Evolutionary conservation across 2,329 filamentous ascomycete genomes (phyloP), one percentile per base, ranked within the genome.

Genomic region (Fusarium temperatum): DNA sequence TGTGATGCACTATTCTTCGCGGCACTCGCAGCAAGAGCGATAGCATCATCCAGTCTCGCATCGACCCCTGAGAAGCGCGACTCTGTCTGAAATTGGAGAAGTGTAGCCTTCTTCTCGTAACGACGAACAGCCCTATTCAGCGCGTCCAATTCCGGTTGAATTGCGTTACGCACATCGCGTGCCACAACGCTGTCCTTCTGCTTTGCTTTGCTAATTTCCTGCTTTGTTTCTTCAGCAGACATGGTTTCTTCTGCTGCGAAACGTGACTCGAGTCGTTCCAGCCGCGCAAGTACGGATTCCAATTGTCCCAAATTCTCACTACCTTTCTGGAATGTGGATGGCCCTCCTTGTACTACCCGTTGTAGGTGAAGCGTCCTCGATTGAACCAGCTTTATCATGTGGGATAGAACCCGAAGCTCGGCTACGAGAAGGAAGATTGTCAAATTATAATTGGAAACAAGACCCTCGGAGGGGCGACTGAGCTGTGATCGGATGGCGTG

Each of bases 361-460:
- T 98, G 95, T 2, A 98, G 87, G 78, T 95, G 91, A 14, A 97
- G 85, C 6, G 95, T 98, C 39, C 94, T 90, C 20, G 90, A 89
- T 77, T 94, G 92, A 8, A 97, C 88, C 77, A 98, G 89, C 79
- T 92, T 94, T 70, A 98, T 89, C 32, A 97, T 84, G 79, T 98
- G 95, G 3, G 93, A 90, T 55, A 95, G 85, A 1, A 96, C 96
- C 7, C 94, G 91, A 35, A 98, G 86, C 82, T 98, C 96, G 8
- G 96, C 93, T 2, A 93, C 94, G 24, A 98, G 87, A 6, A 98
- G 86, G 81, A 98, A 98, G 59, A 98, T 94, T 18, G 92, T 95
- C 62, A 98, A 87, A 81, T 98, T 98, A 83, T 96, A 97, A 81
- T 98, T 94, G 9, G 94, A 97, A 12, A 98, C 92, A 17, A 98